A percentile compares a stretch with the other conserved stretches of the same genome.
phyloP scores from a whole-genome alignment of 2,329 filamentous ascomycete species.

The Cladosporium oxysporum region DNA sequence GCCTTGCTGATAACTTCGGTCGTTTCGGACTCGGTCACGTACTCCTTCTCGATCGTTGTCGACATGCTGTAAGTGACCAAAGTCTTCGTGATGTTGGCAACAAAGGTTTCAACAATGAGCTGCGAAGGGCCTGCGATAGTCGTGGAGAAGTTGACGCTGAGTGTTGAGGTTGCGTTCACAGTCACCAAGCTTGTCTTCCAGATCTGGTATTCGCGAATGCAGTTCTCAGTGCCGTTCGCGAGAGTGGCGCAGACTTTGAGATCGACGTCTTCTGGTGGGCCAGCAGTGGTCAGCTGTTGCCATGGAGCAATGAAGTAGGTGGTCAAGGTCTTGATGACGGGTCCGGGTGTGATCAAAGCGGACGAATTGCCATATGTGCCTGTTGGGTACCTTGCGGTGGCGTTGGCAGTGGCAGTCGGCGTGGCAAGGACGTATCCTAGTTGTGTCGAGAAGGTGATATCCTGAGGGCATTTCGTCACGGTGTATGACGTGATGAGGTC shows the following conservation, averaged over 20 bases:
- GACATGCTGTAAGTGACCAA: slow-evolving; percentile 43
- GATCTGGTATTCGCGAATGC: slow-evolving; percentile 44
- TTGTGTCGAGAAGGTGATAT: slow-evolving; percentile 50
- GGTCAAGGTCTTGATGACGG: slow-evolving; percentile 42
- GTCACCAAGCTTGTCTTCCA: slow-evolving; percentile 46
- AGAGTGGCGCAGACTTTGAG: slow-evolving; percentile 44
- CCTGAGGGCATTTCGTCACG: slow-evolving; percentile 45
- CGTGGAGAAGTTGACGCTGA: slow-evolving; percentile 42
- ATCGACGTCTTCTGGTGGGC: slow-evolving; percentile 42
- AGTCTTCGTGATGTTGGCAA: slow-evolving; percentile 41
- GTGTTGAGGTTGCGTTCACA: slow-evolving; percentile 38
- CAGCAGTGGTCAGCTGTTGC: slow-evolving; percentile 44
- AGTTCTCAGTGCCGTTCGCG: slow-evolving; percentile 41
- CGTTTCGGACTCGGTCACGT: slow-evolving; percentile 39
- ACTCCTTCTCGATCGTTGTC: slow-evolving; percentile 42
- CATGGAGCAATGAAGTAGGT: slow-evolving; percentile 50
- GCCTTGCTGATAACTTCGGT: slow-evolving; percentile 26
- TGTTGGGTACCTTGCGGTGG: slow-evolving; percentile 22
- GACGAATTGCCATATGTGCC: slow-evolving; percentile 20
- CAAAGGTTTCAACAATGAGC: slow-evolving; percentile 43
- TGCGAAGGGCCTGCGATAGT: slow-evolving; percentile 40
- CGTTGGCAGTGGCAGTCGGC: slow-evolving; percentile 35
- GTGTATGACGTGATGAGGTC: slow-evolving; percentile 44
- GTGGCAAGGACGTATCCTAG: slow-evolving; percentile 46
- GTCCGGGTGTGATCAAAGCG: slow-evolving; percentile 41